Evolutionary conservation across 2,329 filamentous ascomycete genomes (phyloP).

Genomic region (Xenoacremonium recifei): DNA sequence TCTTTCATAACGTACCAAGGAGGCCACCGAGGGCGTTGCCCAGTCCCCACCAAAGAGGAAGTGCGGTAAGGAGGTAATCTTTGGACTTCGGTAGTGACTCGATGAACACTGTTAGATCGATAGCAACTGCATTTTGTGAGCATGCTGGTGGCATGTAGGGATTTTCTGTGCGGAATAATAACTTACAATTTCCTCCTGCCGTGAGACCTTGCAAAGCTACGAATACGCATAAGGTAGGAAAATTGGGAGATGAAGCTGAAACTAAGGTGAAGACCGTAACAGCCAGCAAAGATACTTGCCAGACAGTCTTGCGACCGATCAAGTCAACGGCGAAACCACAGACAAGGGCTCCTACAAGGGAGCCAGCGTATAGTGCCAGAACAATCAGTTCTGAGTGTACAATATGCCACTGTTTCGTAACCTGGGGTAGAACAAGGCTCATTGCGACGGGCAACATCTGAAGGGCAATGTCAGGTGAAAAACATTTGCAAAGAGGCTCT

Average conservation of each 20-base stretch:
- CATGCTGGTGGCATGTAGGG: background rate
- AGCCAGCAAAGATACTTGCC: background rate
- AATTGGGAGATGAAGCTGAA: conserved; percentile 1
- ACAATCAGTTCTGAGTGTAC: conserved; percentile 1
- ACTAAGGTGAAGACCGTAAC: conserved; percentile 4
- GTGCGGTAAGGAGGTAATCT: conserved; percentile 2
- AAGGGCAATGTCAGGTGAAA: too few species aligned
- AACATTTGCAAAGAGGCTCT: too few species aligned
- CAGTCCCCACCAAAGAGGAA: conserved; percentile 3
- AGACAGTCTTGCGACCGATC: conserved; percentile 1
- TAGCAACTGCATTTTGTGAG: conserved; percentile 2
- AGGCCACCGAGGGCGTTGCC: conserved; percentile 2
- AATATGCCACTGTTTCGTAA: conserved; percentile 2
- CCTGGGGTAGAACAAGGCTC: background rate
- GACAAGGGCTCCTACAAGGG: conserved; percentile 1
- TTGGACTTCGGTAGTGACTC: conserved; percentile 4
- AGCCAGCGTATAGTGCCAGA: conserved; percentile 3
- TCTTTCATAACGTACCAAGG: background rate
- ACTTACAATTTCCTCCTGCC: conserved; percentile 5
- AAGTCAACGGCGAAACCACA: conserved; percentile 5
- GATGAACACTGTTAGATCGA: conserved; percentile 3
- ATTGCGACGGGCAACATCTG: conserved; percentile 5
- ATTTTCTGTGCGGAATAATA: too few species aligned
- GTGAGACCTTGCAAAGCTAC: conserved; percentile 2
- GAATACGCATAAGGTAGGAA: conserved; percentile 1